Evolutionary conservation across 176 grass and related monocot species (phyloP).

Genomic region (Tillandsia leiboldiana): DNA sequence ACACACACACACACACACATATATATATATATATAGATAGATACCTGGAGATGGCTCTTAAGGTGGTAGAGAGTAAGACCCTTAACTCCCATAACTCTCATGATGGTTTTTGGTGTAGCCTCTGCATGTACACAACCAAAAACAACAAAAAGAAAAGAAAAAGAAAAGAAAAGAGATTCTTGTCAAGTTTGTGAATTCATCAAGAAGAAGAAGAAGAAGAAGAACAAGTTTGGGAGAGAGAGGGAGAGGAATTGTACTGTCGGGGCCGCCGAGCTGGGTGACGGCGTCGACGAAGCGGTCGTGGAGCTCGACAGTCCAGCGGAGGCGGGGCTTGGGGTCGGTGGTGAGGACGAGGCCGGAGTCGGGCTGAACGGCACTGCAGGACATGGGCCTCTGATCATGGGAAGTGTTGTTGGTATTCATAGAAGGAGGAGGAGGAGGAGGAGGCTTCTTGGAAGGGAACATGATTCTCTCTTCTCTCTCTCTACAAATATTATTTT

Average conservation of each 20-base stretch:
- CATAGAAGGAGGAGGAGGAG: not conserved
- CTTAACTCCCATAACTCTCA: conserved; percentile 98
- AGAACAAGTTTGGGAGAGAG: not conserved
- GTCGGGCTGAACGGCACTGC: conserved; percentile 39
- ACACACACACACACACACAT: not conserved
- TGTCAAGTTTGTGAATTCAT: not conserved
- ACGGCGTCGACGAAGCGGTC: conserved; percentile 98
- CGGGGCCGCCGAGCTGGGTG: conserved; percentile 87
- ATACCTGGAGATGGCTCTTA: conserved; percentile 97
- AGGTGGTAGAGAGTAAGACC: conserved; percentile 98
- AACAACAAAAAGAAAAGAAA: not conserved
- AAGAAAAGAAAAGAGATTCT: not conserved
- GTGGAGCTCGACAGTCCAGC: conserved; percentile 97
- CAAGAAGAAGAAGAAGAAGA: not conserved
- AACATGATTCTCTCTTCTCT: conserved; percentile 62
- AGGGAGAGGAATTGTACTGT: conserved; percentile 39
- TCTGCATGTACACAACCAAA: conserved; percentile 42
- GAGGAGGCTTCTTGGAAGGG: conserved; percentile 64
- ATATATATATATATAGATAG: not conserved
- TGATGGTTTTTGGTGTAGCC: conserved; percentile 96
- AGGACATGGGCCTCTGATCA: conserved; percentile 39
- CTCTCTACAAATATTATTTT: not conserved
- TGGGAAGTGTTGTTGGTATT: conserved; percentile 20
- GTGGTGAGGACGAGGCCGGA: conserved; percentile 78
- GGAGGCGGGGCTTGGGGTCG: conserved; percentile 95